Base-by-base conservation (phyloP, 2,329 filamentous ascomycete genomes). In the Tolypocladium sp. region DNA sequence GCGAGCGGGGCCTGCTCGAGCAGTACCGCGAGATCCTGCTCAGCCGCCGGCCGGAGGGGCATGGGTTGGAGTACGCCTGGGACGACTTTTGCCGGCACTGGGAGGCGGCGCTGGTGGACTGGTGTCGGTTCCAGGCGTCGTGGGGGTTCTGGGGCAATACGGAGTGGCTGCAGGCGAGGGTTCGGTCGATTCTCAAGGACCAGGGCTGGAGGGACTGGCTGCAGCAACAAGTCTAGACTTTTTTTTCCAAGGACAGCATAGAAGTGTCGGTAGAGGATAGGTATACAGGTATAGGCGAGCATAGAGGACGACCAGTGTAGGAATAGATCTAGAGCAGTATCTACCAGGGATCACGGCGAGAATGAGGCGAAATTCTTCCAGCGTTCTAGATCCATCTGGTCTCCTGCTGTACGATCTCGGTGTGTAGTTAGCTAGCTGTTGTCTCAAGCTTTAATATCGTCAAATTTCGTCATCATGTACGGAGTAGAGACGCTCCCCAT, bases 71-170 rank as follows among this genome's bases (percentile, higher is more conserved):
- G 1, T 89, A 88, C 58, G 71, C 75, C 0, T 87, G 83, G 81
- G 71, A 77, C 0, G 66, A 72, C 0, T 82, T 89, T 20, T 67
- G 79, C 6, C 70, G 79, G 25, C 85, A 89, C 63, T 89, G 86
- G 85, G 84, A 89, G 68, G 80, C 79, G 4, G 86, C 86, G 0
- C 68, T 89, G 4, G 84, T 89, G 0, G 86, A 89, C 65, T 89
- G 86, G 86, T 77, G 85, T 60, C 69, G 82, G 7, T 85, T 85
- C 57, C 82, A 84, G 68, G 81, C 82, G 0, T 82, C 80, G 0
- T 85, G 82, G 82, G 82, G 82, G 0, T 84, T 84, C 60, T 85
- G 82, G 82, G 82, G 82, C 0, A 84, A 85, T 42, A 82, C 79
- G 0, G 75, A 79, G 44, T 85, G 82, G 82, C 75, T 85, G 0